Evolutionary conservation across 2,329 filamentous ascomycete species (phyloP).

Genomic region (Cadophora luteo-olivacea): DNA sequence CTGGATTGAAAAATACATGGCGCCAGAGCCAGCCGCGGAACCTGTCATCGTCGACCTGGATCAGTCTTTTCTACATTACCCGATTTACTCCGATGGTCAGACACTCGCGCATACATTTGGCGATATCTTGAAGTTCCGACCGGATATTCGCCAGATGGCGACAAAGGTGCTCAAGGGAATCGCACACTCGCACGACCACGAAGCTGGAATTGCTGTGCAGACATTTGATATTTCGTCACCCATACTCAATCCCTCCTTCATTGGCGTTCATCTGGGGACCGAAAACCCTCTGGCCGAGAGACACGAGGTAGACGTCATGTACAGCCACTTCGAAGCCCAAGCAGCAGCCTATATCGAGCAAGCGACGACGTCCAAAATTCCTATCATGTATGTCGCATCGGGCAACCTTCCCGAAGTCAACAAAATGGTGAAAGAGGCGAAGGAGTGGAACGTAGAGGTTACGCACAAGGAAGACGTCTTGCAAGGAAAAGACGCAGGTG

Average conservation of each 20-base stretch:
- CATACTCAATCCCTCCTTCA: conserved; percentile 44
- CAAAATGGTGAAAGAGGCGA: conserved; percentile 47
- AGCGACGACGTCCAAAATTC: conserved; percentile 41
- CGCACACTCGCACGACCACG: conserved; percentile 28
- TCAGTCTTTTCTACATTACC: conserved; percentile 49
- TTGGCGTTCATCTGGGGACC: conserved; percentile 49
- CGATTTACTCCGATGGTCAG: conserved; percentile 46
- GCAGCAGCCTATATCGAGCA: conserved; percentile 48
- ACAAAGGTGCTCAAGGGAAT: conserved; percentile 45
- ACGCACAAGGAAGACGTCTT: conserved; percentile 53
- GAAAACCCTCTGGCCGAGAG: conserved; percentile 44
- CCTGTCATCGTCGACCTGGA: conserved; percentile 41
- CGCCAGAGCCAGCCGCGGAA: conserved; percentile 28
- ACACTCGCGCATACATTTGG: conserved; percentile 48
- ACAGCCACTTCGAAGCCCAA: conserved; percentile 46
- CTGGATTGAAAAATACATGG: conserved; percentile 37
- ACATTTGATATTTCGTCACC: conserved; percentile 40
- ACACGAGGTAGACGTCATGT: conserved; percentile 40
- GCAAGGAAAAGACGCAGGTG: conserved; percentile 42
- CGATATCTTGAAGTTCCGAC: conserved; percentile 46
- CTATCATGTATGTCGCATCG: conserved; percentile 52
- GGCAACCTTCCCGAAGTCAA: conserved; percentile 49
- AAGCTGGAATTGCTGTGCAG: conserved; percentile 34
- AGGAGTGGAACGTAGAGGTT: conserved; percentile 46
- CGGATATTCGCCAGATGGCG: conserved; percentile 41